Percentiles rank a stretch among this genome's conserved stretches.
phyloP scores from a whole-genome alignment of 495 filamentous ascomycete species.

The Diplogelasinospora grovesii region DNA sequence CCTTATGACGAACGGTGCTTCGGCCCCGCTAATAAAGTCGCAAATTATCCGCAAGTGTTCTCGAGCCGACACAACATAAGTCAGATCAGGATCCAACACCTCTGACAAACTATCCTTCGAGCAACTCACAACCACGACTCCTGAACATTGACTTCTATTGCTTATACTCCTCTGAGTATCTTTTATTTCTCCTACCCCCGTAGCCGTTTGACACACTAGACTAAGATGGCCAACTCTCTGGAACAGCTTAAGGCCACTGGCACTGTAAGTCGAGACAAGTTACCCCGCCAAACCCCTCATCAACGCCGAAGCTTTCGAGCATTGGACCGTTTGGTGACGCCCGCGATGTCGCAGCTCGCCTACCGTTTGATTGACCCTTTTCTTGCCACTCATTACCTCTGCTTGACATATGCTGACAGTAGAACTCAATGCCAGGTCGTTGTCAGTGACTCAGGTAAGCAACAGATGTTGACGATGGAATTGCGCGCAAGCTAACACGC shows the following conservation, averaged over 20 bases:
- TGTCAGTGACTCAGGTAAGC: conserved; percentile 92
- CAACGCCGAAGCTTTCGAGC: conserved; percentile 8
- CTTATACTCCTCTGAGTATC: no score
- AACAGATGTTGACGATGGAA: neutral
- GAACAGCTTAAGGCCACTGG: conserved; percentile 95
- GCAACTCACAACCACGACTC: no score
- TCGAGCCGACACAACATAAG: no score
- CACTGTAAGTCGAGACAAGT: conserved; percentile 63
- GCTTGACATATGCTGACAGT: conserved; percentile 24
- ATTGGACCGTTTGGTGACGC: neutral
- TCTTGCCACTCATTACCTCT: conserved; percentile 1
- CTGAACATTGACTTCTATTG: no score
- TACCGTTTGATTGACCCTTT: neutral
- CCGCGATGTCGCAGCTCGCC: neutral
- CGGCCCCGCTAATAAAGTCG: no score
- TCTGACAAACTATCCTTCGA: no score
- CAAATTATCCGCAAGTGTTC: no score
- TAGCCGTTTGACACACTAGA: no score
- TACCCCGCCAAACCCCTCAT: conserved; percentile 36
- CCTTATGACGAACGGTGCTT: no score
- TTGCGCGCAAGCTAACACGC: conserved; percentile 6
- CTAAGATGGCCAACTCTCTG: conserved; percentile 79
- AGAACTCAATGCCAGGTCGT: conserved; percentile 56
- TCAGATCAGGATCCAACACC: no score
- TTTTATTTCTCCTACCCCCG: no score